Evolutionary conservation across 2,329 filamentous ascomycete genomes (phyloP).

Genomic region (Aspergillus aculeatus): DNA sequence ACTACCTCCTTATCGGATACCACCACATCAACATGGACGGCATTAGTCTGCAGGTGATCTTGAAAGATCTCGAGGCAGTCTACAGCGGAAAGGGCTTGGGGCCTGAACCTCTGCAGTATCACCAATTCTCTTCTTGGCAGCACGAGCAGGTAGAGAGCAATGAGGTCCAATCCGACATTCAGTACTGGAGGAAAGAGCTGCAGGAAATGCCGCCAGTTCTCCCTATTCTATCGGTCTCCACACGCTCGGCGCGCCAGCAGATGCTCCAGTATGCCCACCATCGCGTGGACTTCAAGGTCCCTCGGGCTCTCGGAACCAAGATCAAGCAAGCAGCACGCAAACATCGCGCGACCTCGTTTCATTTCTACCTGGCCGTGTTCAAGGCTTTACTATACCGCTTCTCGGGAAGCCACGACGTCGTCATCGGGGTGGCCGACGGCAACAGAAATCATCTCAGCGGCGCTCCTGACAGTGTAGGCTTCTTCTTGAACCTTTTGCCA

Average conservation of each 20-base stretch:
- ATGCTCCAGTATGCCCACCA: too few relatives aligned
- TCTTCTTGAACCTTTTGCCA: slow-evolving; percentile 1
- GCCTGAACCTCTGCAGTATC: slow-evolving; percentile 26
- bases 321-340: neutral
- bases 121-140: too few relatives aligned
- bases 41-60: slow-evolving; percentile 41
- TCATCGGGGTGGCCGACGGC: slow-evolving; percentile 4
- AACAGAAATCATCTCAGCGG: neutral
- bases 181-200: too few relatives aligned
- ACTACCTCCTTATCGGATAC: slow-evolving; percentile 43
- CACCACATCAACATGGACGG: slow-evolving; percentile 54
- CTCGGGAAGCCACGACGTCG: neutral
- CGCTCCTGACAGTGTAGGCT: neutral
- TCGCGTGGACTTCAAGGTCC: too few relatives aligned
- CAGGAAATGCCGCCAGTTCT: too few relatives aligned
- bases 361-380: slow-evolving; percentile 2
- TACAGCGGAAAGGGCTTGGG: slow-evolving; percentile 36
- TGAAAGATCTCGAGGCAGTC: slow-evolving; percentile 43
- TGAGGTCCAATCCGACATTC: too few relatives aligned
- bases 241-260: too few relatives aligned
- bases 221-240: too few relatives aligned
- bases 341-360: neutral
- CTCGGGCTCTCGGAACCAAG: too few relatives aligned
- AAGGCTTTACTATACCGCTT: neutral
- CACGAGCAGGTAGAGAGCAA: too few relatives aligned